Conservation (phyloP, 2,329 filamentous ascomycete genomes). For the Ceratocystiopsis minuta region DNA sequence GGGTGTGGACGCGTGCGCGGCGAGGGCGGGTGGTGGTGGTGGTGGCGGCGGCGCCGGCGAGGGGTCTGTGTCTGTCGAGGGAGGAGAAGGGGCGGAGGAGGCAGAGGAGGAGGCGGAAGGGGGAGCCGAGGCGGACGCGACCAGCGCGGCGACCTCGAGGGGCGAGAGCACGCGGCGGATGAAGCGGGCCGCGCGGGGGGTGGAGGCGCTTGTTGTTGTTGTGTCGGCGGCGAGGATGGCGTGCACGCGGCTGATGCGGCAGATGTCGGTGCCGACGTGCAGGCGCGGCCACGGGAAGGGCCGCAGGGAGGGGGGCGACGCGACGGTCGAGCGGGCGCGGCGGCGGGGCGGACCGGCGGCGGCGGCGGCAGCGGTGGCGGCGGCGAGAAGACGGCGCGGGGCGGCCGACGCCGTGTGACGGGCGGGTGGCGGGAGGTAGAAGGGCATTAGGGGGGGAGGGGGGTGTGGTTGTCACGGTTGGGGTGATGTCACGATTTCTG, state of each 20-base stretch:
- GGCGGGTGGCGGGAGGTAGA: no score
- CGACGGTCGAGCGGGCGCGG: not conserved
- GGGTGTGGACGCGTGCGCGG: not conserved
- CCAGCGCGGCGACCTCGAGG: constrained; percentile 16
- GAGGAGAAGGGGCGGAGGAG: no score
- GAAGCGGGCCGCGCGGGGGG: constrained; percentile 24
- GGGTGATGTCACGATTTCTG: no score
- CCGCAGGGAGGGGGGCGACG: not conserved
- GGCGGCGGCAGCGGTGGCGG: not conserved
- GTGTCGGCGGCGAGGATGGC: constrained; percentile 37
- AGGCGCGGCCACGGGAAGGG: constrained; percentile 47
- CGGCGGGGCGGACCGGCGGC: no score
- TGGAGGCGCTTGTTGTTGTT: no score
- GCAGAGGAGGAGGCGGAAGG: not conserved
- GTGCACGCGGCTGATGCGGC: constrained; percentile 47
- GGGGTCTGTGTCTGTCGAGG: no score
- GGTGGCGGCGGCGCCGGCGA: no score
- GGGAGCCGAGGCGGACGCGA: not conserved
- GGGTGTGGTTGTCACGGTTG: not conserved
- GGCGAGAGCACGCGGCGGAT: constrained; percentile 28
- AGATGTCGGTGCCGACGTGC: constrained; percentile 63
- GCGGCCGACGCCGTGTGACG: no score
- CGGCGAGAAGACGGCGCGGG: not conserved
- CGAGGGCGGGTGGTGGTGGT: not conserved
- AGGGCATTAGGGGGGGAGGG: no score